phyloP scores from a whole-genome alignment of 257 asterid species.

The Schizonepeta tenuifolia region DNA sequence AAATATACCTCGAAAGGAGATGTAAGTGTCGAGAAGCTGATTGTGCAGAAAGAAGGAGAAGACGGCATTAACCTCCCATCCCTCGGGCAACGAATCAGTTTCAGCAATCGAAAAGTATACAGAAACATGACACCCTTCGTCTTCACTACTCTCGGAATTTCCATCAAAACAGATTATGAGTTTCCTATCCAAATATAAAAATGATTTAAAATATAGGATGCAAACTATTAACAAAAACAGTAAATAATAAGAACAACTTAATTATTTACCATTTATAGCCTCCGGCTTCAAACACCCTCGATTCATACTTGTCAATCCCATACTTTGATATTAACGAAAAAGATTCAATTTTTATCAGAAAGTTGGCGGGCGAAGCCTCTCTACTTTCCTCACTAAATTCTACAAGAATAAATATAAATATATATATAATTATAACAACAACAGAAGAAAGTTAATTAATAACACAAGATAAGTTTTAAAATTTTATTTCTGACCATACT shows the following conservation, averaged over 20 bases:
- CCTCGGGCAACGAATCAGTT: too few relatives aligned
- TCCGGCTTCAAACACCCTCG: conserved; percentile 22
- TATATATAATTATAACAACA: too few relatives aligned
- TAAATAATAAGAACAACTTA: too few relatives aligned
- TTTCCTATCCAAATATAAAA: neutral
- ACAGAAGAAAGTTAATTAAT: neutral
- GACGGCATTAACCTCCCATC: conserved; percentile 13
- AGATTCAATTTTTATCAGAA: conserved; percentile 12
- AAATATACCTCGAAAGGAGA: neutral
- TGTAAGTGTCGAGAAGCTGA: neutral
- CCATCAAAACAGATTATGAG: neutral
- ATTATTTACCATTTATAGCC: conserved; percentile 15
- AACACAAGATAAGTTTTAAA: too few relatives aligned
- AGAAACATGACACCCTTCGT: neutral
- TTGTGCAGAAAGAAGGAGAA: conserved; percentile 32
- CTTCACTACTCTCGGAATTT: neutral
- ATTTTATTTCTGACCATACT: neutral
- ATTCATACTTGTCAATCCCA: conserved; percentile 15
- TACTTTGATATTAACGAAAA: conserved; percentile 1
- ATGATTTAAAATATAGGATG: neutral
- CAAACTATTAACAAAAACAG: too few relatives aligned
- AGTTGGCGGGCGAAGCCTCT: conserved; percentile 23
- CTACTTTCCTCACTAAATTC: conserved; percentile 1
- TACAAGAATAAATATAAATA: too few relatives aligned
- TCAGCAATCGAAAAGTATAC: too few relatives aligned